Base-by-base conservation (phyloP, 495 filamentous ascomycete genomes). In the Tuber brumale region DNA sequence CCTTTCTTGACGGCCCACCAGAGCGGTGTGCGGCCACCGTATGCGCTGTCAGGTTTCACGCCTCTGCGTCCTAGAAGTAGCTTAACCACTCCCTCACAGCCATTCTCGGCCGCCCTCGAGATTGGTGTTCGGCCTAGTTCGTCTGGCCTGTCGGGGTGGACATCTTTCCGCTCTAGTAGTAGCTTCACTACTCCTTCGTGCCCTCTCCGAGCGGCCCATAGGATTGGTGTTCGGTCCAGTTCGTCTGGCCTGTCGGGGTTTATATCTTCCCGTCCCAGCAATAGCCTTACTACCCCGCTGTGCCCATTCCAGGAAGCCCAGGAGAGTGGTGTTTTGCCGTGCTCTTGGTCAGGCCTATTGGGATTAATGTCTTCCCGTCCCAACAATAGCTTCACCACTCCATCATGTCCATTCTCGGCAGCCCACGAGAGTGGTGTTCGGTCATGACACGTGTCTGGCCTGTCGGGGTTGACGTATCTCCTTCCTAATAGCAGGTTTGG, bases 311-410 rank as follows among this genome's bases (percentile, higher is more conserved):
- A 18, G n/a, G 57, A n/a, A 18, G 57, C 57, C 57, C 57, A 66
- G 27, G 57, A 66, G 57, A 66, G 57, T 66, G 57, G 57, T 31
- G 57, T 66, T 66, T 66, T 66, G 57, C 57, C 57, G 18, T 66
- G 57, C 12, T 31, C 57, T 66, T 66, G 57, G 27, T 66, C 57
- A 31, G 57, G 57, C 3, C 27, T 31, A 5, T 31, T 66, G 27
- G 57, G 57, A n/a, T 66, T 66, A 14, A 66, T n/a, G 4, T 66
- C 57, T 66, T 66, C 57, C 27, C 57, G 57, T 66, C n/a, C 57
- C n/a, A 66, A 66, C 57, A 66, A n/a, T 18, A 66, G 57, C 57
- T 31, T 66, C 27, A 66, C 48, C 48, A 14, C n/a, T 27, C 48
- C 48, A 27, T 57, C 23, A 12, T 57, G 48, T 10, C 48, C 48